These are phyloP conservation scores for Batkoa obscura DNA, from an alignment of 371 early-diverging fungal genomes.

Conservation along the genomic window DNA sequence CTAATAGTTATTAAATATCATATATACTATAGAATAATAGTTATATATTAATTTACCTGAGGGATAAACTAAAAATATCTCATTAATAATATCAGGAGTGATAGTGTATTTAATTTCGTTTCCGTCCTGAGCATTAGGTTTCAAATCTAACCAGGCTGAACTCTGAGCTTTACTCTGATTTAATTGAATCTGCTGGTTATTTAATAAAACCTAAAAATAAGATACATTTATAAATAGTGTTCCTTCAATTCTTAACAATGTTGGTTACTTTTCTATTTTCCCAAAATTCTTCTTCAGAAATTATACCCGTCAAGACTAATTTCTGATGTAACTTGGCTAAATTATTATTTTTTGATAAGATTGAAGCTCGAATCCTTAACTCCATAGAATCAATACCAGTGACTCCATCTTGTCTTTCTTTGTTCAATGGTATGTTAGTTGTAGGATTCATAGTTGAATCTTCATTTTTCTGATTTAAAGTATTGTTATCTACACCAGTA, in stretches of 20 bases:
- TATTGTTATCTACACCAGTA: too few species aligned
- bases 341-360: not conserved
- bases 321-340: conserved; percentile 47
- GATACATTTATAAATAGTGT: too few species aligned
- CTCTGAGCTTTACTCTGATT: conserved; percentile 69
- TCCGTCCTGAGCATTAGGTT: conserved; percentile 57
- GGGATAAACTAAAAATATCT: conserved; percentile 79
- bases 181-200: conserved; percentile 41
- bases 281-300: conserved; percentile 88
- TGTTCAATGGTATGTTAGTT: too few species aligned
- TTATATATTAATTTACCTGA: conserved; percentile 25
- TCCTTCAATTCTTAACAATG: too few species aligned
- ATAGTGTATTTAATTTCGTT: conserved; percentile 68
- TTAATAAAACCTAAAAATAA: conserved; percentile 31
- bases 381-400: too few species aligned
- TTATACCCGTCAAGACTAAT: conserved; percentile 50
- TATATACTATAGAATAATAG: not conserved
- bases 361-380: not conserved
- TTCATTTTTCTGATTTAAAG: too few species aligned
- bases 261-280: conserved; percentile 40
- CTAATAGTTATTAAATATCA: conserved; percentile 13
- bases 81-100: conserved; percentile 72
- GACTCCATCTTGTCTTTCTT: too few species aligned
- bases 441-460: too few species aligned
- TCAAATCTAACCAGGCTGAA: conserved; percentile 57